Conservation (phyloP, 305 asterid species). For the Solanum hybrid region DNA sequence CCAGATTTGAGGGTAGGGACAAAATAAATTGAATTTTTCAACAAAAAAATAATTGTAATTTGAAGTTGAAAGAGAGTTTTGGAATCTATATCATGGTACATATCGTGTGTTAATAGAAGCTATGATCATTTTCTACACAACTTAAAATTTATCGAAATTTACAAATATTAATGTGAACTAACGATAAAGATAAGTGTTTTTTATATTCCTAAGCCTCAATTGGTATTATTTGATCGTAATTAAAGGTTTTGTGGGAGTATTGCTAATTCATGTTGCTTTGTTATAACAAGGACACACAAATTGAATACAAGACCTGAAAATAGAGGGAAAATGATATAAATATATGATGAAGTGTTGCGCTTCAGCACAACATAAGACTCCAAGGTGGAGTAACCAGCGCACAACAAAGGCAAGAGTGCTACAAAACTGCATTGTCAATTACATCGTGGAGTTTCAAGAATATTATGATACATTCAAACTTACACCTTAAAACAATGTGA, state of each 20-base stretch:
- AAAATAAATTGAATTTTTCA: too few relatives aligned
- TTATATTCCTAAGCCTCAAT: neutral
- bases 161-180: too few relatives aligned
- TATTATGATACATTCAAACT: too few relatives aligned
- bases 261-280: neutral
- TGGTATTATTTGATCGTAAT: too few relatives aligned
- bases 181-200: neutral
- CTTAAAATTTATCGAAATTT: accelerated
- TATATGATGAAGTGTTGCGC: neutral
- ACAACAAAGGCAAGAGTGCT: neutral
- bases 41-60: too few relatives aligned
- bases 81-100: neutral
- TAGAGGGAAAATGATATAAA: too few relatives aligned
- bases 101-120: neutral
- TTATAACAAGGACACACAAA: neutral
- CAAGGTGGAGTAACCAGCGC: neutral
- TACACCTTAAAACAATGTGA: too few relatives aligned
- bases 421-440: too few relatives aligned
- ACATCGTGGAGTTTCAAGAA: too few relatives aligned
- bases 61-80: too few relatives aligned
- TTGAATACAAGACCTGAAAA: accelerated
- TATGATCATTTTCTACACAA: neutral
- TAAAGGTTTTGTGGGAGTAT: neutral
- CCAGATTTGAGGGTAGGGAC: too few relatives aligned
- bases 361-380: neutral